These are phyloP conservation scores for Rosa multiflora DNA, from an alignment of 306 rosid genomes.

Conservation along the genomic window DNA sequence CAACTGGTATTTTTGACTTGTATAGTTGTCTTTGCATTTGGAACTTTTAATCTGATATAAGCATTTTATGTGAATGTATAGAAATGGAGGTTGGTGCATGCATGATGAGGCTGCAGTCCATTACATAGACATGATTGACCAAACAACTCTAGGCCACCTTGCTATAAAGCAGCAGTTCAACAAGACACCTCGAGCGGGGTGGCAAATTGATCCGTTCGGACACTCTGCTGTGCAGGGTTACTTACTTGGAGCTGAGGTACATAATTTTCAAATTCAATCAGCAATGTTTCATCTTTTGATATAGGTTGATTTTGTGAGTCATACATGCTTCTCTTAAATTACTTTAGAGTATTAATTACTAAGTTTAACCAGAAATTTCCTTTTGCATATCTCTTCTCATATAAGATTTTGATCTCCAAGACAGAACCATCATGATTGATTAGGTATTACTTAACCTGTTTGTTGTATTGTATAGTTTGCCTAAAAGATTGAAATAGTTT, in stretches of 20 bases:
- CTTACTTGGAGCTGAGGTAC: conserved; percentile 77
- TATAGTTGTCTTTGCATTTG: background rate
- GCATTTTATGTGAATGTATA: conserved; percentile 17
- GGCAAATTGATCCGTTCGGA: conserved; percentile 96
- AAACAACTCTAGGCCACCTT: conserved; percentile 77
- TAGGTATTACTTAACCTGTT: background rate
- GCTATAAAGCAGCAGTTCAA: conserved; percentile 64
- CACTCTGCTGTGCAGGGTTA: conserved; percentile 93
- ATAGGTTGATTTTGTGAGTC: background rate
- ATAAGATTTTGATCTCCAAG: background rate
- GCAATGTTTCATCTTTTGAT: background rate
- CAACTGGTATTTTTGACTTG: background rate
- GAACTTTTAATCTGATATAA: background rate
- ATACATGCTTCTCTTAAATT: background rate
- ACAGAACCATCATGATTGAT: background rate
- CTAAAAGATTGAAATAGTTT: background rate
- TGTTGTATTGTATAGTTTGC: background rate
- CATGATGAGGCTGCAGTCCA: conserved; percentile 92
- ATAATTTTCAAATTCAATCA: background rate
- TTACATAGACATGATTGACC: conserved; percentile 94
- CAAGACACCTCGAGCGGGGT: conserved; percentile 69
- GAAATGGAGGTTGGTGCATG: conserved; percentile 99
- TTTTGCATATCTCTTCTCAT: background rate
- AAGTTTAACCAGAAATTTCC: background rate
- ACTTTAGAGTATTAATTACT: background rate